Conservation (phyloP, 352 stramenopile genomes). For the Pythium insidiosum region DNA sequence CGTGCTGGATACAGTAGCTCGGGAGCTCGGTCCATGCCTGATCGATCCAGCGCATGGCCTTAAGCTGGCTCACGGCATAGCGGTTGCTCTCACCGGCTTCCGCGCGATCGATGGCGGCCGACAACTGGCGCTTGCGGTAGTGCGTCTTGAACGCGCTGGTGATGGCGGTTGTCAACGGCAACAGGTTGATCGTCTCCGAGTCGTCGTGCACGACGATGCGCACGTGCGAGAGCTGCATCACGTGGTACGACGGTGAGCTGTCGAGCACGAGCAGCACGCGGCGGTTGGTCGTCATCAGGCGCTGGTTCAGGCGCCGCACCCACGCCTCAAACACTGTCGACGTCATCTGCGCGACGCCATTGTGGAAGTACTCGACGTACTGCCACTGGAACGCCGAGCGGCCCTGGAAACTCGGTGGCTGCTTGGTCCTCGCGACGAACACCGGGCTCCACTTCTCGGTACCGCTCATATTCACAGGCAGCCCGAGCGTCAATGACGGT, state of each 20-base stretch:
- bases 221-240: constrained; percentile 7
- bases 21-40: constrained; percentile 13
- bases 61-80: constrained; percentile 13
- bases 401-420: constrained; percentile 14
- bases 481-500: constrained; percentile 7
- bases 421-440: constrained; percentile 7
- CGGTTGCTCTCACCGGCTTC: constrained; percentile 9
- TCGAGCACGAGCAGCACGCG: constrained; percentile 12
- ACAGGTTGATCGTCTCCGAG: not conserved
- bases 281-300: constrained; percentile 10
- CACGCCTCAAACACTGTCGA: constrained; percentile 13
- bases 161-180: not conserved
- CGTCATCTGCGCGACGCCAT: constrained; percentile 13
- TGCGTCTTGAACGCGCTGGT: constrained; percentile 9
- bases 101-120: constrained; percentile 8
- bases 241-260: constrained; percentile 8
- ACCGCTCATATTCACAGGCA: constrained; percentile 10
- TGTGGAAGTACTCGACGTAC: constrained; percentile 14
- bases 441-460: constrained; percentile 13
- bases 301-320: constrained; percentile 13
- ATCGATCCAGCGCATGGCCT: constrained; percentile 14
- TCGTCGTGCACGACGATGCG: constrained; percentile 4
- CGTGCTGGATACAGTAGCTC: not conserved
- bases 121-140: constrained; percentile 10
- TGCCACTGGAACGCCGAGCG: constrained; percentile 17